Evolutionary conservation across 1,139 yeast genomes (phyloP).

Genomic region (Lizanozyma gosingica): DNA sequence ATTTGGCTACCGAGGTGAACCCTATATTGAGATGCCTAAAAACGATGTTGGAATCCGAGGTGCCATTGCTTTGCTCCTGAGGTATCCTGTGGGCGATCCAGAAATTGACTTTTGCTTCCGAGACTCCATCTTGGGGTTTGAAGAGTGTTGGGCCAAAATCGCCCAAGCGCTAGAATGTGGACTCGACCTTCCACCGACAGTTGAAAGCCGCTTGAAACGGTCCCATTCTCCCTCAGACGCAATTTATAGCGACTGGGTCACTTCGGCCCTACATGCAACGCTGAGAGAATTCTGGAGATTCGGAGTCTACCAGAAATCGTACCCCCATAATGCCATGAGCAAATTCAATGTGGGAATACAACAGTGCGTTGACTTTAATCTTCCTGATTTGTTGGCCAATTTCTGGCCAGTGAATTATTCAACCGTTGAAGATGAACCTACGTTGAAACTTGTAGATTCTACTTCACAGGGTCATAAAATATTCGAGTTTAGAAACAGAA

Average conservation of each 20-base stretch:
- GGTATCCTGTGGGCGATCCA: slow-evolving; percentile 34
- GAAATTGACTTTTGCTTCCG: slow-evolving; percentile 32
- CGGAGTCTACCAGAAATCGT: neutral
- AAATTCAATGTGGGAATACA: slow-evolving; percentile 18
- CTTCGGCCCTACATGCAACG: slow-evolving; percentile 1
- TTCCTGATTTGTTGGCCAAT: slow-evolving; percentile 23
- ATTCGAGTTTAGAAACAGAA: slow-evolving; percentile 14
- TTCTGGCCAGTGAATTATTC: slow-evolving; percentile 17
- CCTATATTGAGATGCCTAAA: slow-evolving; percentile 34
- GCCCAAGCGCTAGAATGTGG: slow-evolving; percentile 21
- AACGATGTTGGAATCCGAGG: slow-evolving; percentile 35
- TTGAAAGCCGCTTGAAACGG: slow-evolving; percentile 11
- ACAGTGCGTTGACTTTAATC: slow-evolving; percentile 34
- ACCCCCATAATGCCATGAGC: neutral
- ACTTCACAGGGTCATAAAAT: slow-evolving; percentile 19
- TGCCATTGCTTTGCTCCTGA: slow-evolving; percentile 21
- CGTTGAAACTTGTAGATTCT: slow-evolving; percentile 9
- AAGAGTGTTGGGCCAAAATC: slow-evolving; percentile 43
- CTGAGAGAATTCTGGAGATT: neutral
- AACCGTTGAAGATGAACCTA: slow-evolving; percentile 8
- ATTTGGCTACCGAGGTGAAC: slow-evolving; percentile 42
- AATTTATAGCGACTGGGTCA: neutral
- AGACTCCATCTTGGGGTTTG: slow-evolving; percentile 45
- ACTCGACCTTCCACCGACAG: slow-evolving; percentile 22
- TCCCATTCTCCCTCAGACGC: slow-evolving; percentile 2